Base-by-base conservation (phyloP, 1,284 basidiomycete species). In the Tilletia setariae region DNA sequence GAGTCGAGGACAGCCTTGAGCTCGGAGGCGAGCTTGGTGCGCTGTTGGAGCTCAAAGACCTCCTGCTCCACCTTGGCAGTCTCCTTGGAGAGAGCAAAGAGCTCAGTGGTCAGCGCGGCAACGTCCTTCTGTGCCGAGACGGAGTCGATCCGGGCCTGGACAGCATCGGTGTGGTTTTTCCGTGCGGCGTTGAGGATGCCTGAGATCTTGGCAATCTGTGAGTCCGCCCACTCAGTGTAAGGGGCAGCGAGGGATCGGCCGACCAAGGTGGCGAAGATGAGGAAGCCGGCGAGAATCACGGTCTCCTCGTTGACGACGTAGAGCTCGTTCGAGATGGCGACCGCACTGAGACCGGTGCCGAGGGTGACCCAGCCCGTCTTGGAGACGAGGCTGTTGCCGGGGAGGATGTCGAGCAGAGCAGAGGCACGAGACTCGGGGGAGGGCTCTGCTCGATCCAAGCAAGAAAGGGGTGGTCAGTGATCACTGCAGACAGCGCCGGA, bases 61-160 rank as follows among this genome's bases (percentile, higher is more conserved):
- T 92, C 90, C 77, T 91, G 87, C 86, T 98, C 95, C 78, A 95
- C 87, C 79, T 90, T 85, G 69, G 94, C 94, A 72, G 94, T 98
- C 84, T 98, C 93, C 91, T 96, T 96, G 80, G 95, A 94, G 69
- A 98, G 86, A 68, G 90, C 86, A 84, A 97, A 98, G 79, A 98
- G 90, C 68, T 88, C 89, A 85, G 94, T 86, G 70, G 94, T 98
- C 74, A 96, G 86, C 69, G 89, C 87, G 70, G 94, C 92, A 76
- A 96, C 93, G 83, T 96, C 93, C 86, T 93, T 94, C 89, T 97
- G 91, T 84, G 93, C 88, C 70, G 88, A 89, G 75, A 98, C 94
- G 69, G 90, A 89, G 83, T 89, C 87, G 84, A 98, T 97, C 81
- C 95, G 92, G 79, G 90, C 89, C 85, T 93, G 90, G 78, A 98